Evolutionary conservation across 2,329 filamentous ascomycete species (phyloP).

Genomic region (Didymella glomerata): DNA sequence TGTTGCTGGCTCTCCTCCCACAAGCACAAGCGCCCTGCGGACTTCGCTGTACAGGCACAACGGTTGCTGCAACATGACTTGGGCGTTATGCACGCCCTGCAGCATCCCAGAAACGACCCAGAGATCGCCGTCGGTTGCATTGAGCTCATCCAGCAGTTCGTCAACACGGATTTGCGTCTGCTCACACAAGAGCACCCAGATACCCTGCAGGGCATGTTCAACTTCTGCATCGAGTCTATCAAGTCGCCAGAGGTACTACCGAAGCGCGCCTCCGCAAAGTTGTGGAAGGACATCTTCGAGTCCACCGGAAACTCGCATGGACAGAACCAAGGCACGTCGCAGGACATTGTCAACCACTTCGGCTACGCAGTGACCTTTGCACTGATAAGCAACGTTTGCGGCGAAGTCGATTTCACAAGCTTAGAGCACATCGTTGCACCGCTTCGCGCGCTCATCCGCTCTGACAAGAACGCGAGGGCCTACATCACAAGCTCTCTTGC

Average conservation of each 20-base stretch:
- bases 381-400: slow-evolving; percentile 47
- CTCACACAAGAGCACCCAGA: slow-evolving; percentile 68
- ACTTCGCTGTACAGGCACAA: slow-evolving; percentile 40
- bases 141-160: slow-evolving; percentile 72
- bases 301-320: slow-evolving; percentile 39
- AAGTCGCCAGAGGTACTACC: slow-evolving; percentile 76
- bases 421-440: slow-evolving; percentile 45
- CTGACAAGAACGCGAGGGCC: slow-evolving; percentile 42
- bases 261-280: slow-evolving; percentile 75
- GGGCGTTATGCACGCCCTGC: slow-evolving; percentile 68
- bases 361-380: slow-evolving; percentile 42
- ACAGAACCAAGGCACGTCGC: slow-evolving; percentile 40
- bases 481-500: slow-evolving; percentile 45
- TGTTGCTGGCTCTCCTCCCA: slow-evolving; percentile 66
- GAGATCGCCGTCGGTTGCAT: slow-evolving; percentile 78
- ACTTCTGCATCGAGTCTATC: slow-evolving; percentile 75
- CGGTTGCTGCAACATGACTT: slow-evolving; percentile 67
- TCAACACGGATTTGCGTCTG: slow-evolving; percentile 68
- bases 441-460: slow-evolving; percentile 44
- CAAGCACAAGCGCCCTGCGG: slow-evolving; percentile 57
- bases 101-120: slow-evolving; percentile 69
- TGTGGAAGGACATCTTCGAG: slow-evolving; percentile 66
- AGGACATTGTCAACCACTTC: slow-evolving; percentile 49
- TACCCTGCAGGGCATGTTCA: slow-evolving; percentile 71
- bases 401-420: slow-evolving; percentile 47